These are phyloP conservation scores for Fusarium mundagurra DNA, from an alignment of 2,329 filamentous ascomycete genomes.

Conservation along the genomic window DNA sequence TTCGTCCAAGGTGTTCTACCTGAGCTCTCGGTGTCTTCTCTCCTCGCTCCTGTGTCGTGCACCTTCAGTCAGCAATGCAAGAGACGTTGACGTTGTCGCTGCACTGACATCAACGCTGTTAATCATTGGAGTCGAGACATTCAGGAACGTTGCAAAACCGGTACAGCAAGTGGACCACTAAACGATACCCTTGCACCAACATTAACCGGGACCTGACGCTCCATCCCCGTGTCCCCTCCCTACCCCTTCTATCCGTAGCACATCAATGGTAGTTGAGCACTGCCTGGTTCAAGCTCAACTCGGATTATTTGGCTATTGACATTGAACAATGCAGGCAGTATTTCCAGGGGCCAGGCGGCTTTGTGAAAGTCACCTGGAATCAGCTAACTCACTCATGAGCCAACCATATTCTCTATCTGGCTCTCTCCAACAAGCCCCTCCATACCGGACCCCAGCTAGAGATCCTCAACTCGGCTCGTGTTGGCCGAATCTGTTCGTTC, in stretches of 20 bases:
- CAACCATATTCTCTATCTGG: conserved; percentile 19
- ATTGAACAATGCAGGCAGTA: background rate
- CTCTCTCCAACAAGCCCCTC: conserved; percentile 9
- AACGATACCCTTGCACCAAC: conserved; percentile 19
- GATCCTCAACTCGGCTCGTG: conserved; percentile 10
- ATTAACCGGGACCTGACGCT: conserved; percentile 12
- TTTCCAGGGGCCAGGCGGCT: conserved; percentile 21
- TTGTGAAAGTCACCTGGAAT: conserved; percentile 6
- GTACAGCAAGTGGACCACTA: conserved; percentile 7
- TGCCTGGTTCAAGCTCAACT: background rate
- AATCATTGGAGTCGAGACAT: conserved; percentile 20
- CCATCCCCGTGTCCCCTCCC: conserved; percentile 18
- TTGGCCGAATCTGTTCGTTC: conserved; percentile 17
- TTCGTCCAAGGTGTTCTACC: background rate
- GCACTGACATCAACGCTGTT: conserved; percentile 17
- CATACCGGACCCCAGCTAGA: conserved; percentile 16
- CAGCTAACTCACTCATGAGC: conserved; percentile 7
- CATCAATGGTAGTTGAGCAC: conserved; percentile 2
- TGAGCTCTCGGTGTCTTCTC: background rate
- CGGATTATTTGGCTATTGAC: background rate
- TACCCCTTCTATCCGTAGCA: background rate
- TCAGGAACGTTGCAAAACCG: conserved; percentile 29
- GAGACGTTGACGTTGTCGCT: conserved; percentile 4
- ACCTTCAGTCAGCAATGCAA: background rate
- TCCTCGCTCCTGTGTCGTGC: background rate